Conservation (phyloP, 352 stramenopile genomes). For the Phytophthora palmivora region DNA sequence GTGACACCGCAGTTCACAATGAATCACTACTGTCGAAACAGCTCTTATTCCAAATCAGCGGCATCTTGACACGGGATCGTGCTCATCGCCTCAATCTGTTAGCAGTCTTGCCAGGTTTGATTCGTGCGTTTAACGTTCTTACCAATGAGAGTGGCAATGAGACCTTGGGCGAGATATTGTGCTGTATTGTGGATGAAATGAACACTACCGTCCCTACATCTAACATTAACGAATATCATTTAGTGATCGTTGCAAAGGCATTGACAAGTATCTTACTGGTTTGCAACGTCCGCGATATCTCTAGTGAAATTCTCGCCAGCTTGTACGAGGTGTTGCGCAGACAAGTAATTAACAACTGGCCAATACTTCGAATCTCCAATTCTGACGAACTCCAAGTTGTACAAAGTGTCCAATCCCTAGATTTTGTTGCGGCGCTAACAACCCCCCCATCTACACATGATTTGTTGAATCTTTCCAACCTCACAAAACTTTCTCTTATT, state of each 20-base stretch:
- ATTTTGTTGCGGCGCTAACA: not conserved
- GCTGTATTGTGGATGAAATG: conserved; percentile 5
- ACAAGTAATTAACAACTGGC: not conserved
- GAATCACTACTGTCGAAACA: conserved; percentile 1
- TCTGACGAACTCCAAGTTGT: not conserved
- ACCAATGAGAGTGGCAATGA: not conserved
- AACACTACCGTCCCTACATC: not conserved
- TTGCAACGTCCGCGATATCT: not conserved
- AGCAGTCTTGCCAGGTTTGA: conserved; percentile 15
- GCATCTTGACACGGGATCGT: not conserved
- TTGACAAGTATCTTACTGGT: not conserved
- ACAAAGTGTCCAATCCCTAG: not conserved
- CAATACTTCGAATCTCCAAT: not conserved
- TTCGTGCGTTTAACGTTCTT: not conserved
- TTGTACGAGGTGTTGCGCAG: not conserved
- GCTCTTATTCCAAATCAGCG: not conserved
- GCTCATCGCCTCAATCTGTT: conserved; percentile 1
- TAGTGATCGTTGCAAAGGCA: not conserved
- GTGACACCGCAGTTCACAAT: not conserved
- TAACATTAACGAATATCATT: not conserved
- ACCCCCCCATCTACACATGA: not conserved
- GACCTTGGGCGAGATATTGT: not conserved
- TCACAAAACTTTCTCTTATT: conserved; percentile 5
- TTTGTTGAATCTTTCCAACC: conserved; percentile 12
- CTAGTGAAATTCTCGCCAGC: conserved; percentile 1